These are phyloP conservation scores for Ormosia semicastrata DNA, from an alignment of 306 rosid species.

Conservation along the genomic window DNA sequence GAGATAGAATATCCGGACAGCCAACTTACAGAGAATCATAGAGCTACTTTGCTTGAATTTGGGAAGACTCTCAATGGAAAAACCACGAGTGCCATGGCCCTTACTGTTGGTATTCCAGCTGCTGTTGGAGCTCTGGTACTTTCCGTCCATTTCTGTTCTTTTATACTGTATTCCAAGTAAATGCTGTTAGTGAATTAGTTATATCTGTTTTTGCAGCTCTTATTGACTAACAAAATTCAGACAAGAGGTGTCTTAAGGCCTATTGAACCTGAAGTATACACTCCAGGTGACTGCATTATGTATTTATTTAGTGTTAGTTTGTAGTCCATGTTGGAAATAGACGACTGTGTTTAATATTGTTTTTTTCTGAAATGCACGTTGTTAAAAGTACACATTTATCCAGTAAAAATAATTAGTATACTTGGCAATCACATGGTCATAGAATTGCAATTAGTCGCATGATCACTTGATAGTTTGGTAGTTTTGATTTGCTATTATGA, in stretches of 20 bases:
- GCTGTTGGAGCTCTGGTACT: constrained; percentile 93
- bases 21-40: constrained; percentile 58
- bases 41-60: constrained; percentile 83
- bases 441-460: neutral
- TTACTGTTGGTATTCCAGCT: constrained; percentile 85
- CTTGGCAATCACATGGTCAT: neutral
- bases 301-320: constrained; percentile 18
- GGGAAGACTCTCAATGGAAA: constrained; percentile 64
- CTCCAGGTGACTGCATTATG: constrained; percentile 55
- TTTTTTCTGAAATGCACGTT: neutral
- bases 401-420: neutral
- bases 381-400: neutral
- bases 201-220: constrained; percentile 58
- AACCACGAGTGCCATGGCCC: constrained; percentile 83
- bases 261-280: constrained; percentile 71
- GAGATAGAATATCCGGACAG: constrained; percentile 68
- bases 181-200: constrained; percentile 1
- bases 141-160: neutral
- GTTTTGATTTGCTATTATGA: neutral
- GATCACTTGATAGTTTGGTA: neutral
- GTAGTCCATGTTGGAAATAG: neutral
- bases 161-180: constrained; percentile 10
- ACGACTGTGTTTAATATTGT: neutral
- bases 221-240: constrained; percentile 77
- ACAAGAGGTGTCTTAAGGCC: constrained; percentile 94